phyloP scores from a whole-genome alignment of 2,329 filamentous ascomycete genomes.

The Thermothelomyces thermophilus region DNA sequence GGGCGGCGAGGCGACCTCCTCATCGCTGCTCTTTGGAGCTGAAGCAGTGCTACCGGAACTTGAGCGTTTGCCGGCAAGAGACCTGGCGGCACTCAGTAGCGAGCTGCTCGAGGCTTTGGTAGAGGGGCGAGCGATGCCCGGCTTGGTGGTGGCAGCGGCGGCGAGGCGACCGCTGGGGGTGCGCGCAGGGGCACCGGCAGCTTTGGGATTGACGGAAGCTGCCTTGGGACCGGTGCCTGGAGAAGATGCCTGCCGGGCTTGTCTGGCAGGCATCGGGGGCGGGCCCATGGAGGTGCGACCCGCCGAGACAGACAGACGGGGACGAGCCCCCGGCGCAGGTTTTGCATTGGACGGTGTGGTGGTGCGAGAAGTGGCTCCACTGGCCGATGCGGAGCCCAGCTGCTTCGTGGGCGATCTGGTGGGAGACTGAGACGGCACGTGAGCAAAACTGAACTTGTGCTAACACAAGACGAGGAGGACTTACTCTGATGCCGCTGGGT shows the following conservation, averaged over 20 bases:
- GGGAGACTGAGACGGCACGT: conserved; percentile 51
- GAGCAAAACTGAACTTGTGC: background rate
- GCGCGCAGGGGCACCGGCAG: conserved; percentile 31
- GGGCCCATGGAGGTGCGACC: conserved; percentile 62
- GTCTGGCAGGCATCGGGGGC: conserved; percentile 44
- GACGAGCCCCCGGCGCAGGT: conserved; percentile 40
- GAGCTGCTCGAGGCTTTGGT: conserved; percentile 43
- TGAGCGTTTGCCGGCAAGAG: conserved; percentile 32
- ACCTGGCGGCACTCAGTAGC: conserved; percentile 36
- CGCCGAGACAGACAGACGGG: conserved; percentile 49
- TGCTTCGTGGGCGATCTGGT: conserved; percentile 77
- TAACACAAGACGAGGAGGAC: conserved; percentile 23
- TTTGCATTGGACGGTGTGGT: conserved; percentile 55
- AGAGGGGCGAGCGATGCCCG: conserved; percentile 33
- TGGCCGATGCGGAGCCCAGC: conserved; percentile 48
- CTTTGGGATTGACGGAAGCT: conserved; percentile 35
- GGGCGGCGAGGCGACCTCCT: conserved; percentile 44
- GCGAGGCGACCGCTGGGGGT: conserved; percentile 36
- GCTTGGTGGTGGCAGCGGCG: conserved; percentile 28
- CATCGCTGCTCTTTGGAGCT: conserved; percentile 40
- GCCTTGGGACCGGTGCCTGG: conserved; percentile 6
- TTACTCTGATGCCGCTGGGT: conserved; percentile 51
- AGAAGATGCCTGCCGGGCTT: conserved; percentile 38
- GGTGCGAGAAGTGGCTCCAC: conserved; percentile 54
- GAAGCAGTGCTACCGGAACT: conserved; percentile 32